Percentiles rank a stretch among this genome's conserved stretches.
Evolutionary conservation across 371 early-diverging fungal genomes (phyloP).

Genomic region (Circinella minor): DNA sequence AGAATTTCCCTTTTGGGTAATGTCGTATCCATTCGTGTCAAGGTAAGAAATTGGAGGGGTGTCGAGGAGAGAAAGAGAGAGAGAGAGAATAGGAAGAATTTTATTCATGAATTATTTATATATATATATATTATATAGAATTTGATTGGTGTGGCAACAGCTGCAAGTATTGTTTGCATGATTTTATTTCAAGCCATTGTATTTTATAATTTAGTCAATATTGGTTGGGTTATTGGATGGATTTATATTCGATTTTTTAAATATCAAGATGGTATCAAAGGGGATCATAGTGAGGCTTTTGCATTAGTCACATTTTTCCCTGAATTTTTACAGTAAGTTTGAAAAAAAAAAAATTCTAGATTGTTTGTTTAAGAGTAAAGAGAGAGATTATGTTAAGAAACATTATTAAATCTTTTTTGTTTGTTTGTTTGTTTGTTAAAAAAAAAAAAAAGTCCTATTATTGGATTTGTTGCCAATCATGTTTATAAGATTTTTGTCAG

Average conservation of each 20-base stretch:
- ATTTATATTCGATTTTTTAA: conserved; percentile 82
- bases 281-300: conserved; percentile 86
- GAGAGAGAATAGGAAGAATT: no score
- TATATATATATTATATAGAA: conserved; percentile 24
- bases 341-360: neutral
- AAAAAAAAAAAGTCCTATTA: conserved; percentile 44
- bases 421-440: neutral
- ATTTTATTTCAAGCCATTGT: conserved; percentile 45
- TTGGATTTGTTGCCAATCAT: conserved; percentile 54
- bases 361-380: neutral
- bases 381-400: neutral
- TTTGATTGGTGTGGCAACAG: conserved; percentile 47
- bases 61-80: neutral
- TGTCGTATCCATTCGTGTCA: conserved; percentile 68
- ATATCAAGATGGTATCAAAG: conserved; percentile 76
- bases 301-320: conserved; percentile 85
- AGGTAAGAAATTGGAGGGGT: conserved; percentile 44
- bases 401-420: neutral
- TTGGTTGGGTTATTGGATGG: conserved; percentile 77
- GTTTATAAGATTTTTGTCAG: conserved; percentile 54
- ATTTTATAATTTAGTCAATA: conserved; percentile 58
- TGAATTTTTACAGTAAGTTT: conserved; percentile 70
- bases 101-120: neutral
- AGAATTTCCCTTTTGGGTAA: conserved; percentile 56
- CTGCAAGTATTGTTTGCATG: conserved; percentile 35